phyloP scores from a whole-genome alignment of 176 grass and related monocot species.

The Zea luxurians region DNA sequence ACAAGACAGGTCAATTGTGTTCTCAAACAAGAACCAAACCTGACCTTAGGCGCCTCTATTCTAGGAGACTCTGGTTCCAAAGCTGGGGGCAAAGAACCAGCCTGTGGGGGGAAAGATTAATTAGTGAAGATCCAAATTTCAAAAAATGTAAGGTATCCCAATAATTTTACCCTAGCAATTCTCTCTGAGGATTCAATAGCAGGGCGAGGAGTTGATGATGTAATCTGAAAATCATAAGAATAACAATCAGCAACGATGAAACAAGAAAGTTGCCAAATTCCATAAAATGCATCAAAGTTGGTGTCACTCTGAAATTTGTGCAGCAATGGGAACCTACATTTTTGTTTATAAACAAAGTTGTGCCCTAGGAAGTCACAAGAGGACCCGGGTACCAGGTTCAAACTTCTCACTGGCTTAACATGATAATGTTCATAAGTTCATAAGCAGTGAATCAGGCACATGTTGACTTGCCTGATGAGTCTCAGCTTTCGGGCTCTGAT shows the following conservation, averaged over 20 bases:
- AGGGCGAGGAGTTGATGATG: conserved; percentile 42
- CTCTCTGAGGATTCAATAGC: conserved; percentile 55
- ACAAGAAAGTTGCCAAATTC: not conserved
- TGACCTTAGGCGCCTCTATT: conserved; percentile 45
- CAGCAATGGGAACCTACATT: not conserved
- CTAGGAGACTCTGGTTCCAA: conserved; percentile 41
- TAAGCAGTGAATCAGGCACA: conserved; percentile 12
- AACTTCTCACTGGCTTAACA: conserved; percentile 3
- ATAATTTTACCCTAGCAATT: conserved; percentile 42
- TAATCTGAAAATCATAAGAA: conserved; percentile 40
- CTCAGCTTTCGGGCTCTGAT: conserved; percentile 56
- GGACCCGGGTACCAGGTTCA: not conserved
- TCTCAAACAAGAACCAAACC: conserved; percentile 15
- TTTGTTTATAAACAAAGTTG: not conserved
- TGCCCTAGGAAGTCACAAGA: not conserved
- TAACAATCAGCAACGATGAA: conserved; percentile 21
- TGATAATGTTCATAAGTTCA: not conserved
- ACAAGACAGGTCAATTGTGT: not conserved
- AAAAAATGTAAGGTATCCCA: not conserved
- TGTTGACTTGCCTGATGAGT: conserved; percentile 52
- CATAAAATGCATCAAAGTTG: conserved; percentile 12
- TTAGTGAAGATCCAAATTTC: conserved; percentile 2
- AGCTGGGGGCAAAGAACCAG: conserved; percentile 41
- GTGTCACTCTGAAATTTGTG: not conserved
- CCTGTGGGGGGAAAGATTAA: conserved; percentile 29